A percentile compares a stretch with the other conserved stretches of the same genome.
These are phyloP conservation scores for Diplodia mutila DNA, from an alignment of 2,329 filamentous ascomycete species.

Conservation along the genomic window DNA sequence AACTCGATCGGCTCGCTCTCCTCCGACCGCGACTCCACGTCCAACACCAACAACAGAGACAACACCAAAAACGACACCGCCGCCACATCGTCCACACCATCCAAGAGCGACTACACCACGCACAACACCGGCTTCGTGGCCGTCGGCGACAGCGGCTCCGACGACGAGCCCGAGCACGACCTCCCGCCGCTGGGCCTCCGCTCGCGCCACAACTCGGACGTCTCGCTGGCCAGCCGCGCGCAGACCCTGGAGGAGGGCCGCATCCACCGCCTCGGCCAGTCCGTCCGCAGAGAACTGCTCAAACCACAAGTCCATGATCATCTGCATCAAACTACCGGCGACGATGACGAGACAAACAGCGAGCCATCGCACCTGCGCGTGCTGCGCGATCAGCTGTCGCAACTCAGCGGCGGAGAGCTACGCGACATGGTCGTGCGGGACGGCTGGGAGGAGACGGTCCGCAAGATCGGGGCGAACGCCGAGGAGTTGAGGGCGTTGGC, in stretches of 20 bases:
- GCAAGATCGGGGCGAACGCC: constrained; percentile 66
- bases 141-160: constrained; percentile 38
- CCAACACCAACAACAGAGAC: constrained; percentile 31
- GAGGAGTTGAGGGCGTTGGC: constrained; percentile 67
- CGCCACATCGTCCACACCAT: background rate
- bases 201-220: constrained; percentile 66
- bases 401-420: constrained; percentile 64
- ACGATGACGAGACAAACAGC: constrained; percentile 41
- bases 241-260: constrained; percentile 71
- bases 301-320: constrained; percentile 43
- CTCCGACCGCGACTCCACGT: constrained; percentile 37
- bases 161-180: constrained; percentile 40
- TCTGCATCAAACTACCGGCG: constrained; percentile 31
- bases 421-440: constrained; percentile 43
- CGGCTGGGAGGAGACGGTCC: constrained; percentile 65
- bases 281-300: constrained; percentile 66
- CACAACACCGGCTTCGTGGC: background rate
- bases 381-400: constrained; percentile 66
- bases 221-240: constrained; percentile 68
- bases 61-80: constrained; percentile 26
- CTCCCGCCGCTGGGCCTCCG: constrained; percentile 49
- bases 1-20: constrained; percentile 38
- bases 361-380: constrained; percentile 42
- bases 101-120: background rate
- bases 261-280: constrained; percentile 69